Evolutionary conservation across 129 eudicot genomes (phyloP), one percentile per base, ranked within the genome.

Genomic region (Apium graveolens): DNA sequence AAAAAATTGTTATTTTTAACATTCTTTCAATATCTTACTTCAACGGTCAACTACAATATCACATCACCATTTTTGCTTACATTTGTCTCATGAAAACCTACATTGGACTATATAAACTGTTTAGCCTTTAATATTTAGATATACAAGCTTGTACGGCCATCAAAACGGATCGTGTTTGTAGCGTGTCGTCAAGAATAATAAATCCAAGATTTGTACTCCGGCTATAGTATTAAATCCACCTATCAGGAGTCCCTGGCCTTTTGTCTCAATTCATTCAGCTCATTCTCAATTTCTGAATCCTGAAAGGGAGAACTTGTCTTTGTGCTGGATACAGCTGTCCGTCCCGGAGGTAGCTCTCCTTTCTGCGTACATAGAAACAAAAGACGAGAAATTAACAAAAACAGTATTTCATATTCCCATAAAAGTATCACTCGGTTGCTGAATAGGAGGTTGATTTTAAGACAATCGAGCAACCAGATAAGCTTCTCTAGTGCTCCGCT

Each of bases 341-440:
- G 75, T 46, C 84, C 80, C 5, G 84, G 80, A 62, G 84, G 84
- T 21, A 81, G 84, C 51, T 65, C 84, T 63, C 84, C 84, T 75
- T 81, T 75, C 84, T 81, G 46, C 57, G 53, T 16, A 16, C 20
- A 69, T 18, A 68, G 6, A 29, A 68, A 68, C 73, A 68, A 34
- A 68, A 13, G n/a, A 63, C 13, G 1, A 17, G 27, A 71, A 37
- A 71, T 38, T 70, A 71, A 39, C 34, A 41, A 71, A 39, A 39
- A 27, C 31, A 41, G 12, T 41, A 11, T 70, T 41, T 6, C 0
- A 34, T 71, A 34, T 9, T 7, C 27, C 3, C 46, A 10, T 21
- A 39, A 38, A 20, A 35, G 4, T 35, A 70, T 20, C 13, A 4
- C 24, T 70, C 29, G 21, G n/a, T 21, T 1, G 4, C 27, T 35